Evolutionary conservation across 495 filamentous ascomycete species (phyloP).

Genomic region (Hyaloscypha variabilis): DNA sequence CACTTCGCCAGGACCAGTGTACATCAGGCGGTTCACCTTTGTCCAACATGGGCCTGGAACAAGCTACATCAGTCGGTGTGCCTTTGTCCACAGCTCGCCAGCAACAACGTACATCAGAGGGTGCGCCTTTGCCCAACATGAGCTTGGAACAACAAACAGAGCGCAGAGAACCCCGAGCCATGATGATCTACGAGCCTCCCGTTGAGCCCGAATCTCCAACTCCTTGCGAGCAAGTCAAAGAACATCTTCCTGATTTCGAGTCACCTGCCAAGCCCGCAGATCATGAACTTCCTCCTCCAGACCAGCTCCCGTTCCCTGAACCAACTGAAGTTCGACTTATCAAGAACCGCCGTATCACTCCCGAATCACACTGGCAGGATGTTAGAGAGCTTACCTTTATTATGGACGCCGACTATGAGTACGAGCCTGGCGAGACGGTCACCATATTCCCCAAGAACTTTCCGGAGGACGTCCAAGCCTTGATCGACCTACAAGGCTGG

Average conservation of each 20-base stretch:
- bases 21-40: too few species aligned
- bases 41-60: not conserved
- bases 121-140: not conserved
- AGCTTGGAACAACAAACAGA: not conserved
- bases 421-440: slow-evolving; percentile 74
- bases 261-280: slow-evolving; percentile 4
- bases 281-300: slow-evolving; percentile 30
- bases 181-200: not conserved
- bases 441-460: slow-evolving; percentile 88
- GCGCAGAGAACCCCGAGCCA: not conserved
- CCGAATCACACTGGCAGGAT: slow-evolving; percentile 86
- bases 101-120: too few species aligned
- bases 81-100: too few species aligned
- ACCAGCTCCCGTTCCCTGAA: slow-evolving; percentile 59
- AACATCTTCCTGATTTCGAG: not conserved
- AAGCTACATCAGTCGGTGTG: too few species aligned
- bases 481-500: slow-evolving; percentile 82
- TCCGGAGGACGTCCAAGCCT: slow-evolving; percentile 68
- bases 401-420: slow-evolving; percentile 44
- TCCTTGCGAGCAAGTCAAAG: slow-evolving; percentile 23
- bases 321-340: slow-evolving; percentile 45
- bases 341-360: slow-evolving; percentile 73
- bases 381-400: slow-evolving; percentile 75
- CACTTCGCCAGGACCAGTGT: not conserved
- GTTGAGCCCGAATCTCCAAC: slow-evolving; percentile 4